Evolutionary conservation across 75 land plant genomes (phyloP).

Genomic region (Picea glauca): DNA sequence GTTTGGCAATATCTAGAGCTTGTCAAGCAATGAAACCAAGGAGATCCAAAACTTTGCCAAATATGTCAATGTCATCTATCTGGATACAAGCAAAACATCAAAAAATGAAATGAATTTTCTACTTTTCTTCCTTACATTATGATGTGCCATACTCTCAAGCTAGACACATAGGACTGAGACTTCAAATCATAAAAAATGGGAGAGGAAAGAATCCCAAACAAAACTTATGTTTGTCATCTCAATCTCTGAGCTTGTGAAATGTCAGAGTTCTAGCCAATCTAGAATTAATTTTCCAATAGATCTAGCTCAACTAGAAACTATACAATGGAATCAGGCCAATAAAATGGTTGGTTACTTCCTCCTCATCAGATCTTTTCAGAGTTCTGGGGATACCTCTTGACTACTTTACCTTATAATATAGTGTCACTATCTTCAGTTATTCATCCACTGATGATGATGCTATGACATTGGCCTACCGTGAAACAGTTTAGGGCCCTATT

Average conservation of each 20-base stretch:
- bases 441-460: constrained; percentile 4
- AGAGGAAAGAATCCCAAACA: neutral
- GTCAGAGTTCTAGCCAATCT: too few species aligned
- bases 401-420: too few species aligned
- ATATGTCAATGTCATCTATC: neutral
- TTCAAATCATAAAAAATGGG: neutral
- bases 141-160: neutral
- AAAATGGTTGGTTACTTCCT: too few species aligned
- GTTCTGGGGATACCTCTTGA: too few species aligned
- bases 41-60: neutral
- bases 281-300: too few species aligned
- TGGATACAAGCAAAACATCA: neutral
- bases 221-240: neutral
- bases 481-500: constrained; percentile 18
- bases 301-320: too few species aligned
- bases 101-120: neutral
- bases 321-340: too few species aligned
- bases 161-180: neutral
- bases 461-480: neutral
- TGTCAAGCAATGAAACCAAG: neutral
- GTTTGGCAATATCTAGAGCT: neutral
- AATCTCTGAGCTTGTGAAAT: neutral
- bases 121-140: neutral
- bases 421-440: neutral
- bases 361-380: too few species aligned